Evolutionary conservation across 768 basidiomycete genomes (phyloP).

Genomic region (Russula compacta): DNA sequence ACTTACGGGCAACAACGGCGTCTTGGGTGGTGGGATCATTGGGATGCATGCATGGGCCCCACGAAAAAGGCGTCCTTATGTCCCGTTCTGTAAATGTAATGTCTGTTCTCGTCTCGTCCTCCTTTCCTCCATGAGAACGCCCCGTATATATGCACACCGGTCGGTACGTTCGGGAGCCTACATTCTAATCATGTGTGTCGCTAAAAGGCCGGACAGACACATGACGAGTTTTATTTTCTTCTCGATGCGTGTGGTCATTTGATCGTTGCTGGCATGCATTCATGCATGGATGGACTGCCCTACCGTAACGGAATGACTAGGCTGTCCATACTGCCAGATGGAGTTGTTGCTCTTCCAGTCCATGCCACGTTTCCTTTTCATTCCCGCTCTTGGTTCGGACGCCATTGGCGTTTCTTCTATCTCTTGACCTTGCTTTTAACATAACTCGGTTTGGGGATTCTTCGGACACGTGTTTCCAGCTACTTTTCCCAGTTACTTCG

Average conservation of each 20-base stretch:
- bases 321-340: too few relatives aligned
- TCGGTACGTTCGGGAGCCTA: background rate
- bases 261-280: too few relatives aligned
- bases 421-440: too few relatives aligned
- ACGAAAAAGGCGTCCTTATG: background rate
- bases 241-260: background rate
- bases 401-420: background rate
- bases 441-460: background rate
- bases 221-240: background rate
- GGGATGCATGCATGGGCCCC: too few relatives aligned
- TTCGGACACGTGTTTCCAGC: background rate
- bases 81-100: background rate
- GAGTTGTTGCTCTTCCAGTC: background rate
- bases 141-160: background rate
- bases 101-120: background rate
- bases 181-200: background rate
- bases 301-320: background rate
- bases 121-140: too few relatives aligned
- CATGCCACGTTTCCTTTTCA: background rate
- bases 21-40: background rate
- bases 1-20: slow-evolving; percentile 1
- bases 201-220: background rate
- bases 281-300: background rate
- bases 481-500: background rate
- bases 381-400: slow-evolving; percentile 1